These are phyloP conservation scores for Kodamaea suecica DNA, from an alignment of 1,139 yeast genomes.

Conservation along the genomic window DNA sequence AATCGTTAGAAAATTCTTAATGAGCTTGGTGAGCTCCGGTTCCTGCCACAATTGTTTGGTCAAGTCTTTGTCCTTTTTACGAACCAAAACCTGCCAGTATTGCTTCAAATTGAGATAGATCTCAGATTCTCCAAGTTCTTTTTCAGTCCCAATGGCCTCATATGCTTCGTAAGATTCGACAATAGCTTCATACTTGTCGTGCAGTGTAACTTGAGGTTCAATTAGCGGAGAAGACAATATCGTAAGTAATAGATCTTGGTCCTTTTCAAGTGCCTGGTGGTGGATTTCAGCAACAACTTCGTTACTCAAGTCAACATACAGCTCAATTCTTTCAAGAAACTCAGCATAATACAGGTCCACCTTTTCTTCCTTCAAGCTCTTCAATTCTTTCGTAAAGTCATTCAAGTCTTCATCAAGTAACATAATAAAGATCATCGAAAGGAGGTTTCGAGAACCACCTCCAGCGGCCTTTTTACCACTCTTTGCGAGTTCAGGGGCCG, in stretches of 20 bases:
- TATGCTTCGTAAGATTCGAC: slow-evolving; percentile 21
- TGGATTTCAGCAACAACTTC: slow-evolving; percentile 21
- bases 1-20: slow-evolving; percentile 69
- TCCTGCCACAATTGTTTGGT: slow-evolving; percentile 81
- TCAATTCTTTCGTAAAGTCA: slow-evolving; percentile 57
- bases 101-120: slow-evolving; percentile 53
- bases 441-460: slow-evolving; percentile 45
- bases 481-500: slow-evolving; percentile 9
- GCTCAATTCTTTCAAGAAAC: slow-evolving; percentile 27
- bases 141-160: slow-evolving; percentile 16
- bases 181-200: slow-evolving; percentile 10
- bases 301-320: slow-evolving; percentile 18
- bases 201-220: slow-evolving; percentile 14
- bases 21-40: slow-evolving; percentile 66
- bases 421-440: slow-evolving; percentile 69
- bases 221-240: slow-evolving; percentile 22
- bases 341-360: slow-evolving; percentile 17
- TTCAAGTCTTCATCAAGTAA: slow-evolving; percentile 76
- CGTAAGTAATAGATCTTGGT: slow-evolving; percentile 25
- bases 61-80: slow-evolving; percentile 72
- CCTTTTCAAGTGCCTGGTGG: slow-evolving; percentile 20
- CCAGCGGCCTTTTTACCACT: slow-evolving; percentile 30
- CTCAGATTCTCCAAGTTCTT: slow-evolving; percentile 14
- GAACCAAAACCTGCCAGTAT: slow-evolving; percentile 59
- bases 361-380: slow-evolving; percentile 36